These are phyloP conservation scores for Prototheca wickerhamii DNA, from an alignment of 163 green algal species.

Conservation along the genomic window DNA sequence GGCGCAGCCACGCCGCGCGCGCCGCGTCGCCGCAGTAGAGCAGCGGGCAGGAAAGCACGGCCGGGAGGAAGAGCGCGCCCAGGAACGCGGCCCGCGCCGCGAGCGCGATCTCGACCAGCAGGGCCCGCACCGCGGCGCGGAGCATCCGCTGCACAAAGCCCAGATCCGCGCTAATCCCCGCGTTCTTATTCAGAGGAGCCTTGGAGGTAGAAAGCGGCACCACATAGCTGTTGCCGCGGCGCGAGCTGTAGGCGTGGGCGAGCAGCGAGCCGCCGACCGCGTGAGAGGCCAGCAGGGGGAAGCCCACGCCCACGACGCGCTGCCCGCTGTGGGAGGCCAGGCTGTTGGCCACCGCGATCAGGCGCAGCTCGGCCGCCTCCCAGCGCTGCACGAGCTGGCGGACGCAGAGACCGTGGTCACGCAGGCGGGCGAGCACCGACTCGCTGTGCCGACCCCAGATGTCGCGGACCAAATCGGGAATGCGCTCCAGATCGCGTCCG, in stretches of 20 bases:
- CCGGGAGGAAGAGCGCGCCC: slow-evolving; percentile 53
- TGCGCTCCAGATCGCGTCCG: neutral
- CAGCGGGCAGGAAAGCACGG: slow-evolving; percentile 37
- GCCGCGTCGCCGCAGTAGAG: slow-evolving; percentile 26
- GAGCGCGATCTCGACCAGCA: slow-evolving; percentile 41
- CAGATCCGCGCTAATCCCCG: neutral
- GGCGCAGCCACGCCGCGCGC: slow-evolving; percentile 50
- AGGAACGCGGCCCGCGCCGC: slow-evolving; percentile 45
- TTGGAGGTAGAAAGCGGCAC: neutral
- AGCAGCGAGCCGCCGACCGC: slow-evolving; percentile 4
- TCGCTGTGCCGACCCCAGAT: slow-evolving; percentile 25
- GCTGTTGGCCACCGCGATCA: slow-evolving; percentile 30
- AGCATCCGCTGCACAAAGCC: neutral
- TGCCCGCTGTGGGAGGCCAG: slow-evolving; percentile 14
- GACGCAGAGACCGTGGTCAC: neutral
- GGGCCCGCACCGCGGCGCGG: neutral
- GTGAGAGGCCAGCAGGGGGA: slow-evolving; percentile 19
- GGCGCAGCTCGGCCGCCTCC: slow-evolving; percentile 26
- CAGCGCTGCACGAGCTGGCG: slow-evolving; percentile 10
- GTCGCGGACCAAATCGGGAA: slow-evolving; percentile 16
- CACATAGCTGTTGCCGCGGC: neutral
- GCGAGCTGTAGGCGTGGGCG: slow-evolving; percentile 9
- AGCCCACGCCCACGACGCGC: slow-evolving; percentile 15
- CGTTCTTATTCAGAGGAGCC: neutral
- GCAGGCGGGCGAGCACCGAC: slow-evolving; percentile 10